Evolutionary conservation across 306 rosid genomes (phyloP), one percentile per base, ranked within the genome.

Genomic region (Prunus salicina): DNA sequence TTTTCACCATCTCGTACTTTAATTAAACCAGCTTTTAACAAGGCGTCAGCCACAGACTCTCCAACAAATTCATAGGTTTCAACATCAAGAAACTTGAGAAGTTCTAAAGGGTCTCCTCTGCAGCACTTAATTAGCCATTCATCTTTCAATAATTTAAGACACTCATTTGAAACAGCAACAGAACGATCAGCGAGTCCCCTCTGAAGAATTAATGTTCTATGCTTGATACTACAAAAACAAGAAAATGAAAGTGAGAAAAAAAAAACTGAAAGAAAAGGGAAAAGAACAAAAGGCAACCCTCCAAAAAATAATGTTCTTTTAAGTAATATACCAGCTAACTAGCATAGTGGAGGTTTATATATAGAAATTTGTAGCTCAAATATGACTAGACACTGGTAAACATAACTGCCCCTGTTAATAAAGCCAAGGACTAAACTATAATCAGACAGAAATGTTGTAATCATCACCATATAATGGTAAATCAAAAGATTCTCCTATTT

Each of bases 121-220:
- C 96, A 95, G 82, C 90, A 88, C 76, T 90, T 89, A 6, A 55
- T 53, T 58, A 95, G 96, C 99, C 97, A 95, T 74, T 91, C 93
- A 77, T 95, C 97, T 89, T 84, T 92, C 97, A 92, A 77, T 58
- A 95, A 80, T 81, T 86, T 95, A 74, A 95, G 85, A 78, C 97
- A 92, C 84, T 90, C 97, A 86, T 82, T 92, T 69, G 97, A 86
- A 81, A 95, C 97, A 46, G 85, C 84, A 68, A 41, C 79, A 81
- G 99, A 90, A 67, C 99, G 96, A 72, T 95, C 99, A 19, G 90
- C 89, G 69, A 95, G 96, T 82, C 99, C 99, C 84, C 99, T 92
- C 78, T 73, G 91, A 80, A 92, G 96, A 80, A 95, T 90, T 19
- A 82, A 28, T 63, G 97, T 84, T 82, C 99, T 85, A 60, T 80